Evolutionary conservation across 2,329 filamentous ascomycete genomes (phyloP).

Genomic region (Verticillium nonalfalfae): DNA sequence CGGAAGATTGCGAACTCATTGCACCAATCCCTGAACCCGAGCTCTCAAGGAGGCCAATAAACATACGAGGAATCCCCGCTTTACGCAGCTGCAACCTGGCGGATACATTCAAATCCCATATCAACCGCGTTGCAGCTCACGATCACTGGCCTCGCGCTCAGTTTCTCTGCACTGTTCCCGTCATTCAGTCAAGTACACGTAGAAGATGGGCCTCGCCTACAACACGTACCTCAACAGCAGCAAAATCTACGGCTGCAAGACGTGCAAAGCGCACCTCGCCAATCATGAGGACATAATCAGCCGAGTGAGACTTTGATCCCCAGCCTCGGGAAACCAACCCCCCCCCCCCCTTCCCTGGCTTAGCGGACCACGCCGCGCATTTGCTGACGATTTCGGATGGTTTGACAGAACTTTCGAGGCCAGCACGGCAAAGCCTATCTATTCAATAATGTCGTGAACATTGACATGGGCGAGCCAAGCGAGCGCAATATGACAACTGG

Average conservation of each 20-base stretch:
- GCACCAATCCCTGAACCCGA: too few relatives aligned
- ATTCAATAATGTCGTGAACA: conserved; percentile 91
- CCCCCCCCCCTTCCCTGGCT: neutral
- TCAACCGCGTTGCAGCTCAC: neutral
- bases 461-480: conserved; percentile 73
- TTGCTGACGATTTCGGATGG: neutral
- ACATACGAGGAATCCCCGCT: too few relatives aligned
- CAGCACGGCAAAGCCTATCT: conserved; percentile 98
- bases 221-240: conserved; percentile 83
- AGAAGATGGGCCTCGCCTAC: conserved; percentile 77
- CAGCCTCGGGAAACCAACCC: neutral
- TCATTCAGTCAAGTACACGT: neutral
- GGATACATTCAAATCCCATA: too few relatives aligned
- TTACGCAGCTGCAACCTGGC: neutral
- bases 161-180: too few relatives aligned
- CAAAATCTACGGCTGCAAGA: conserved; percentile 89
- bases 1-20: too few relatives aligned
- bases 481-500: conserved; percentile 99
- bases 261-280: conserved; percentile 90
- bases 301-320: conserved; percentile 53
- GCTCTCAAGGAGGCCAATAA: too few relatives aligned
- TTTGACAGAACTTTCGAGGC: conserved; percentile 82
- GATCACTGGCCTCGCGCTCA: neutral
- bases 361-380: neutral
- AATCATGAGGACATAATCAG: conserved; percentile 97